Percentiles rank a stretch among this genome's conserved stretches.
phyloP scores from a whole-genome alignment of 2,329 filamentous ascomycete genomes.

The Neophaeococcomyces mojaviensis region DNA sequence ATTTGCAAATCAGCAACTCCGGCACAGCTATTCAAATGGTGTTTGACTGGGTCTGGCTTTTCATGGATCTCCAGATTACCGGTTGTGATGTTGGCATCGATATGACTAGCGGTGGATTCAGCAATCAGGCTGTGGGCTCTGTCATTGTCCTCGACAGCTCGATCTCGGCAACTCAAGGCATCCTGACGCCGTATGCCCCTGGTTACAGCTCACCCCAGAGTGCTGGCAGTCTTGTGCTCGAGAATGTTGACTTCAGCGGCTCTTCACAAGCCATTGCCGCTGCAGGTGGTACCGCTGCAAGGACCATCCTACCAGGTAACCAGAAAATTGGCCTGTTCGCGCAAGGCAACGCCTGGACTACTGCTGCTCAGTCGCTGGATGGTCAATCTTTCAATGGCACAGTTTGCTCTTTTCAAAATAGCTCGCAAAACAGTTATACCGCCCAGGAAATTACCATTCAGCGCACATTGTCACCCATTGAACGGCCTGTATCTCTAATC shows the following conservation, averaged over 20 bases:
- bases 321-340: conserved; percentile 58
- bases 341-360: conserved; percentile 62
- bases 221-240: conserved; percentile 47
- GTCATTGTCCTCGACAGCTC: conserved; percentile 51
- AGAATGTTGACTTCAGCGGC: conserved; percentile 47
- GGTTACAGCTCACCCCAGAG: conserved; percentile 35
- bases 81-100: conserved; percentile 48
- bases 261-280: conserved; percentile 39
- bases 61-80: conserved; percentile 44
- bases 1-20: conserved; percentile 44
- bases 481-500: conserved; percentile 39
- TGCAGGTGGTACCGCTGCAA: conserved; percentile 26
- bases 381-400: conserved; percentile 21
- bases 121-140: conserved; percentile 45
- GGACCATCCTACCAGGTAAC: conserved; percentile 34
- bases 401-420: conserved; percentile 17
- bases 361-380: conserved; percentile 15
- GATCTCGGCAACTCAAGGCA: conserved; percentile 46
- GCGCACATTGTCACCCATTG: conserved; percentile 40
- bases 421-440: conserved; percentile 23
- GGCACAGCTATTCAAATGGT: conserved; percentile 47
- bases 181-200: conserved; percentile 40
- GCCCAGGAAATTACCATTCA: conserved; percentile 42
- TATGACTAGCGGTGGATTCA: conserved; percentile 35
- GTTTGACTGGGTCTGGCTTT: conserved; percentile 55